Percentiles rank a stretch among this genome's conserved stretches.
Conservation (phyloP, 345 rosid genomes). For the Reutealis trisperma region DNA sequence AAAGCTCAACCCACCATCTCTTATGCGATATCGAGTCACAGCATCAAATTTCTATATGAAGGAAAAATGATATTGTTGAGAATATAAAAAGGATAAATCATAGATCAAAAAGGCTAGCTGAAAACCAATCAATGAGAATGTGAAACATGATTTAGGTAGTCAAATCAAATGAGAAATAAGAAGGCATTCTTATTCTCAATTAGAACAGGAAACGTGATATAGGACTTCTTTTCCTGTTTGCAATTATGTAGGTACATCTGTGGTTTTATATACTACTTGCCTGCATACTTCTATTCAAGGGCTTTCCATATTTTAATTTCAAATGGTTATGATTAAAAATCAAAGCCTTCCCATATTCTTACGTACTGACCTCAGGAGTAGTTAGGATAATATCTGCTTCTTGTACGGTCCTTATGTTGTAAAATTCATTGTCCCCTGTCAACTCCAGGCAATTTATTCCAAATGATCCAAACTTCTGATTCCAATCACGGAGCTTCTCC, state of each 20-base stretch:
- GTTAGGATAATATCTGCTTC: constrained; percentile 94
- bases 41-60: constrained; percentile 89
- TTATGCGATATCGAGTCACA: constrained; percentile 81
- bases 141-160: neutral
- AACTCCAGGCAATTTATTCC: constrained; percentile 87
- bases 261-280: neutral
- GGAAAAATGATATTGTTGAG: neutral
- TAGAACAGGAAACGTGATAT: neutral
- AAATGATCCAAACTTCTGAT: constrained; percentile 72
- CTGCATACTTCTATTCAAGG: neutral
- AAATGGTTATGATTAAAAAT: neutral
- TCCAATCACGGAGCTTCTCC: constrained; percentile 95
- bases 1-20: constrained; percentile 91
- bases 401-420: constrained; percentile 66
- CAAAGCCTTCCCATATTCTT: neutral
- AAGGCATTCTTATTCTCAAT: neutral
- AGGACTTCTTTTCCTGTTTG: neutral
- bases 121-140: neutral
- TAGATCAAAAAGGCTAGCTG: neutral
- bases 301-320: neutral
- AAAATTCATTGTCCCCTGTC: constrained; percentile 87
- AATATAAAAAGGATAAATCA: neutral
- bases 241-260: neutral
- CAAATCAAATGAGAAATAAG: too few relatives aligned
- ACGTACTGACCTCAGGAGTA: constrained; percentile 81